phyloP scores from a whole-genome alignment of 305 asterid species.

The Caryopteris hybrid region DNA sequence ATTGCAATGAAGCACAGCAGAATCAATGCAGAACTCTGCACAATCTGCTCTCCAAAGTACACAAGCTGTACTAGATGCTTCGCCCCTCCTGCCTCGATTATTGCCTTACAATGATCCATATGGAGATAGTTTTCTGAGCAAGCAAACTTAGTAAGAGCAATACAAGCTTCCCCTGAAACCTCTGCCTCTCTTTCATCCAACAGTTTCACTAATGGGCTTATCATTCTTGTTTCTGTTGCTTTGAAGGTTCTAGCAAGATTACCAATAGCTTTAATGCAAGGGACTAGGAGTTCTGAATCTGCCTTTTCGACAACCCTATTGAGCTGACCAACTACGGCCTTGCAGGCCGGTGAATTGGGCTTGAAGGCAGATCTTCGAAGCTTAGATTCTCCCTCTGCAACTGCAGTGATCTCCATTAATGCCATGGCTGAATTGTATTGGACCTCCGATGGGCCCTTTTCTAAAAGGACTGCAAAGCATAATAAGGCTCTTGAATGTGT shows the following conservation, averaged over 20 bases:
- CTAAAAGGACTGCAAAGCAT: constrained; percentile 54
- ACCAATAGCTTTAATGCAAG: constrained; percentile 50
- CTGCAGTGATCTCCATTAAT: constrained; percentile 65
- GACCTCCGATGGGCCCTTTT: constrained; percentile 52
- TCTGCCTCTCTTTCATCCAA: constrained; percentile 53
- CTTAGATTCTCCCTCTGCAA: constrained; percentile 50
- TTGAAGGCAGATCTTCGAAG: constrained; percentile 57
- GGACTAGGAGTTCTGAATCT: constrained; percentile 44
- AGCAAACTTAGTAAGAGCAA: constrained; percentile 53
- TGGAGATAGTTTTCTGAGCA: constrained; percentile 48
- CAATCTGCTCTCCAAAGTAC: constrained; percentile 65
- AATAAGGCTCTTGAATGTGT: constrained; percentile 55
- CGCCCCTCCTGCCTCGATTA: constrained; percentile 62
- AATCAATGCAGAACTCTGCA: constrained; percentile 47
- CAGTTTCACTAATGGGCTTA: constrained; percentile 48
- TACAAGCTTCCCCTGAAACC: constrained; percentile 43
- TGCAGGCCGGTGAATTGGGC: constrained; percentile 63
- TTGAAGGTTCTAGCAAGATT: constrained; percentile 54
- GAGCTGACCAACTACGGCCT: constrained; percentile 58
- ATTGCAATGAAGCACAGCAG: constrained; percentile 56
- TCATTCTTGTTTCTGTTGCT: constrained; percentile 62
- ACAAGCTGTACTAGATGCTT: constrained; percentile 72
- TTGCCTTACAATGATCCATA: constrained; percentile 64
- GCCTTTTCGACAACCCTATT: constrained; percentile 35
- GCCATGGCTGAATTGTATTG: constrained; percentile 59